Percentiles rank a stretch among this genome's conserved stretches.
Conservation (phyloP, 2,329 filamentous ascomycete genomes). For the Sarocladiaceae sp. region DNA sequence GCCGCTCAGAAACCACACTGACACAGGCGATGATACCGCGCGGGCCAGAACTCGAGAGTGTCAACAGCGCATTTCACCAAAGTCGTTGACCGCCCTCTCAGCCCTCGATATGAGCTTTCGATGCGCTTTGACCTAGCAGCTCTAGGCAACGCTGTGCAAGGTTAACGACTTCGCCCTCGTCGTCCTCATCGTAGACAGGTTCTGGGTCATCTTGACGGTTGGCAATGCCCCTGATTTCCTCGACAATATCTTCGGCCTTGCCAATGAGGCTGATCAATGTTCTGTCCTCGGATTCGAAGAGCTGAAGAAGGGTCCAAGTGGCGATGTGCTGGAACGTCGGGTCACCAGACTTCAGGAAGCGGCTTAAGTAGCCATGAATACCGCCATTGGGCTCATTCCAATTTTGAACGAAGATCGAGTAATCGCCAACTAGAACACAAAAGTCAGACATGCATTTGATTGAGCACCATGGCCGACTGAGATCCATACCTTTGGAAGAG, state of each 20-base stretch:
- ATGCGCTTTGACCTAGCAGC: slow-evolving; percentile 67
- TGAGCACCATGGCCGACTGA: too few species aligned
- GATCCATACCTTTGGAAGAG: slow-evolving; percentile 91
- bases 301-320: slow-evolving; percentile 93
- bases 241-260: slow-evolving; percentile 83
- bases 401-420: slow-evolving; percentile 89
- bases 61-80: too few species aligned
- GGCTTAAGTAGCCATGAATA: slow-evolving; percentile 88
- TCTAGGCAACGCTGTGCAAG: slow-evolving; percentile 87
- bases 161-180: slow-evolving; percentile 87
- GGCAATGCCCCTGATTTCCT: slow-evolving; percentile 86
- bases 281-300: slow-evolving; percentile 91
- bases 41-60: too few species aligned
- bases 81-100: too few species aligned
- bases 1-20: too few species aligned
- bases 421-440: slow-evolving; percentile 92
- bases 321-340: slow-evolving; percentile 98
- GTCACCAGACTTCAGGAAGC: slow-evolving; percentile 90
- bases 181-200: slow-evolving; percentile 79
- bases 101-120: slow-evolving; percentile 78
- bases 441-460: neutral
- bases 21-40: too few species aligned
- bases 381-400: slow-evolving; percentile 91
- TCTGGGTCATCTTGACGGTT: slow-evolving; percentile 85
- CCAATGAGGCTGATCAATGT: slow-evolving; percentile 82